Percentiles rank a stretch among this genome's conserved stretches.
phyloP scores from a whole-genome alignment of 768 basidiomycete genomes.

The Chalciporus sphaerocephalus region DNA sequence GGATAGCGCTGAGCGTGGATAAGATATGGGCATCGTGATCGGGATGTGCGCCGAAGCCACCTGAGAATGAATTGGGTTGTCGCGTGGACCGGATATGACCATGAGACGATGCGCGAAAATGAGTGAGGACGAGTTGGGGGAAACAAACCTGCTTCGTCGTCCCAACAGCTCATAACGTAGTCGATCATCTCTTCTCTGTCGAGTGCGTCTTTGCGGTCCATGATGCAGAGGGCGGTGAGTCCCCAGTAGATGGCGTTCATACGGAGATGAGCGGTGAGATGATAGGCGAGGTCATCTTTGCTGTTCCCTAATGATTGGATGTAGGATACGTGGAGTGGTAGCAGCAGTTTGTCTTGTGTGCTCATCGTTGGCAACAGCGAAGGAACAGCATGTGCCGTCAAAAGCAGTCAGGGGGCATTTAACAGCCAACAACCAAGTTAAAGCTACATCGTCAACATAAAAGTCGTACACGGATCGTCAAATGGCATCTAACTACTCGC shows the following conservation, averaged over 20 bases:
- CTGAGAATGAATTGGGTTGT: conserved; percentile 37
- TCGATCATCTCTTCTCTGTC: conserved; percentile 78
- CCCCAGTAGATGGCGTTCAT: conserved; percentile 99
- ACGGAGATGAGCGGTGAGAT: conserved; percentile 88
- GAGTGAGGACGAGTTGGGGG: too few relatives aligned
- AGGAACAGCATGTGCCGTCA: conserved; percentile 11
- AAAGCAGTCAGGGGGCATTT: not conserved
- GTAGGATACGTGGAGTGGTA: conserved; percentile 66
- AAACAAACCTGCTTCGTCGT: conserved; percentile 70
- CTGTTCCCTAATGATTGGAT: conserved; percentile 72
- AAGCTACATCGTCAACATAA: too few relatives aligned
- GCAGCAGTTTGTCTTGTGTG: conserved; percentile 31
- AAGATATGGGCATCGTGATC: conserved; percentile 89
- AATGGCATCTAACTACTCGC: too few relatives aligned
- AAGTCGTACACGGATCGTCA: too few relatives aligned
- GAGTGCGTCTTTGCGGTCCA: conserved; percentile 75
- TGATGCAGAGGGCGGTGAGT: conserved; percentile 76
- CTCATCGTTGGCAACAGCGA: conserved; percentile 9
- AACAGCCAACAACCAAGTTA: not conserved
- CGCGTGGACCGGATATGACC: conserved; percentile 7
- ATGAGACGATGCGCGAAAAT: too few relatives aligned
- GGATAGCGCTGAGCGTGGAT: conserved; percentile 86
- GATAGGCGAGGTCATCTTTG: conserved; percentile 82
- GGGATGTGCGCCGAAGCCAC: conserved; percentile 89
- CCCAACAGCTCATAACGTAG: conserved; percentile 95